phyloP scores from a whole-genome alignment of 1,139 yeast genomes.

The Kodamaea sp. region DNA sequence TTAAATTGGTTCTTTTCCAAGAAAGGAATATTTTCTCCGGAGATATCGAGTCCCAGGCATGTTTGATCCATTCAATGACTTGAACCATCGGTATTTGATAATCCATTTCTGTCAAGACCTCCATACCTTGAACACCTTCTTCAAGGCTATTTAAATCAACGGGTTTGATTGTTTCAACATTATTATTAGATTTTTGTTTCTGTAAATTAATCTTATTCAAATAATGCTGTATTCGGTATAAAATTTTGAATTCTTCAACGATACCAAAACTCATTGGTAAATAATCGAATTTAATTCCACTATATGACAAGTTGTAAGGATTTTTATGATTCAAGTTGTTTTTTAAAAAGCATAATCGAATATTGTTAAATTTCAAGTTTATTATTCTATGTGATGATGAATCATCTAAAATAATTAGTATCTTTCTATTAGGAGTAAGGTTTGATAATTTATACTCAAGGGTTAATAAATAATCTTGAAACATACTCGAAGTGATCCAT shows the following conservation, averaged over 20 bases:
- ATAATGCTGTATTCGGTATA: constrained; percentile 59
- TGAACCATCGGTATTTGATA: constrained; percentile 48
- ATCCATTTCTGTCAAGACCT: constrained; percentile 34
- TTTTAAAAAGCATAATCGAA: constrained; percentile 43
- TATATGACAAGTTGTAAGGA: constrained; percentile 33
- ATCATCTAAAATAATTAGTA: constrained; percentile 56
- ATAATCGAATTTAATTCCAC: constrained; percentile 44
- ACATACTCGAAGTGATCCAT: constrained; percentile 64
- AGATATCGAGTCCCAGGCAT: constrained; percentile 53
- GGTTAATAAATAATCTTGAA: constrained; percentile 58
- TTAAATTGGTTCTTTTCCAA: constrained; percentile 41
- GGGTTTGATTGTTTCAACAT: constrained; percentile 4
- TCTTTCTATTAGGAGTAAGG: constrained; percentile 41
- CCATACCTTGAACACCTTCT: constrained; percentile 12
- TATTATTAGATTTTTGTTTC: constrained; percentile 23
- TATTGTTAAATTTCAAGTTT: constrained; percentile 52
- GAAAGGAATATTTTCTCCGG: constrained; percentile 44
- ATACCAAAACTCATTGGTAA: constrained; percentile 66
- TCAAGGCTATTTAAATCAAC: constrained; percentile 5
- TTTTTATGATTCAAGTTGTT: constrained; percentile 41
- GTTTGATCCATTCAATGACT: constrained; percentile 55
- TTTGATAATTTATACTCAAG: constrained; percentile 52
- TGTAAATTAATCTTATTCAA: constrained; percentile 46
- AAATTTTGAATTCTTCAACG: constrained; percentile 56
- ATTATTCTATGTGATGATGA: constrained; percentile 61